Evolutionary conservation across 2,329 filamentous ascomycete species (phyloP), one percentile per base, ranked within the genome.

Genomic region (Claviceps humidiphila): DNA sequence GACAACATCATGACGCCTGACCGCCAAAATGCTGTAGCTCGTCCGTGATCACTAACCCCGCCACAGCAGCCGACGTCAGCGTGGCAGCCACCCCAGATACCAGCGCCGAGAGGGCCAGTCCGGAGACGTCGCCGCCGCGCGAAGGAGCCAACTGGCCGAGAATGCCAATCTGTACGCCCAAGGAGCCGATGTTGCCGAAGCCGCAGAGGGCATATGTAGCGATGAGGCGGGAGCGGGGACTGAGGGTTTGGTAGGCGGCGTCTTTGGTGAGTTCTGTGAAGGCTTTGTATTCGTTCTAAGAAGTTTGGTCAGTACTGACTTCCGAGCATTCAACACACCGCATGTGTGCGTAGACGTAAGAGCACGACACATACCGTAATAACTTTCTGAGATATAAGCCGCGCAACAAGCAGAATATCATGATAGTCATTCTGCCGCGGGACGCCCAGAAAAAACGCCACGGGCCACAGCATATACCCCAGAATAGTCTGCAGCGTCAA

Each of bases 151-250:
- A 80, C 70, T 94, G 88, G 4, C 84, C 80, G 50, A 95, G 76
- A 54, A 94, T 87, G 72, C 89, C 89, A 55, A 95, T 93, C 69
- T 95, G 89, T 52, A 89, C 91, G 64, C 89, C 89, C 47, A 95
- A 77, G 34, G 87, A 91, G 51, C 86, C 85, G 59, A 95, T 85
- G 72, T 95, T 95, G 56, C 87, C 89, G 65, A 89, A 89, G 26
- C 81, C 81, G 68, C 88, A 94, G 58, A 90, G 78, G 20, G 87
- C 86, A 64, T 95, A 95, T 49, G 87, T 94, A 46, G 85, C 87
- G 62, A 95, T 94, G 58, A 95, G 77, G 46, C 76, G 76, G 24
- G 87, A 88, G 51, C 89, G 87, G 16, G 78, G 71, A 34, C 80
- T 81, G 55, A 95, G 75, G 30, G 64, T 57, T 51, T 68, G 68